phyloP scores from a whole-genome alignment of 2,329 filamentous ascomycete genomes.

The Aspergillus fijiensis region DNA sequence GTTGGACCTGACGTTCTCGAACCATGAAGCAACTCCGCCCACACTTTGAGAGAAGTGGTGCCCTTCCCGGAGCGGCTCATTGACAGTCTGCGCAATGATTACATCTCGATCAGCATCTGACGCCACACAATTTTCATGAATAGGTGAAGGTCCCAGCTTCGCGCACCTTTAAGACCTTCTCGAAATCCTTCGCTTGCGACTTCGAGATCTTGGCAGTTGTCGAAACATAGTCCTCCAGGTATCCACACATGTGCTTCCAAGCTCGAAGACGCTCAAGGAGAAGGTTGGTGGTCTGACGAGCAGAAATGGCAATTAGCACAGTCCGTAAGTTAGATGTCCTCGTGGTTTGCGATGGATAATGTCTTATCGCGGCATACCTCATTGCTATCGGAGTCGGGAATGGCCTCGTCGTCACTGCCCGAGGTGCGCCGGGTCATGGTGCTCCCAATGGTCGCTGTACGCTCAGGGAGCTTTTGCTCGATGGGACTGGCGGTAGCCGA shows the following conservation, averaged over 20 bases:
- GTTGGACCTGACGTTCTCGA: constrained; percentile 91
- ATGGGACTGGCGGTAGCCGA: constrained; percentile 30
- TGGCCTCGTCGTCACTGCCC: constrained; percentile 42
- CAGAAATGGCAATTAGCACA: neutral
- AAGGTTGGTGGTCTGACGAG: constrained; percentile 67
- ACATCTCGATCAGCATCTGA: constrained; percentile 10
- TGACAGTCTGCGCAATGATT: constrained; percentile 63
- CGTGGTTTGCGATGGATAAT: neutral
- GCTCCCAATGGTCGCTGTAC: constrained; percentile 35
- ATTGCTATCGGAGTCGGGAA: constrained; percentile 44
- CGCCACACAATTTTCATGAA: too few species aligned
- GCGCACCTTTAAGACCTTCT: constrained; percentile 80
- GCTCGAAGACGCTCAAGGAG: constrained; percentile 85
- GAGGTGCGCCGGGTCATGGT: constrained; percentile 33
- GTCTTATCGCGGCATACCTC: constrained; percentile 31
- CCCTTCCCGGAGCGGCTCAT: constrained; percentile 79
- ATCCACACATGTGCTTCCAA: constrained; percentile 91
- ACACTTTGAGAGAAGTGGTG: constrained; percentile 89
- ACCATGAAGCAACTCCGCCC: constrained; percentile 85
- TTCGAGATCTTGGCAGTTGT: constrained; percentile 85
- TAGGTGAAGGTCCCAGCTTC: constrained; percentile 9
- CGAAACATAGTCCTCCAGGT: constrained; percentile 85
- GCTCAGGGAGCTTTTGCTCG: constrained; percentile 33
- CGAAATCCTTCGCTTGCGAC: constrained; percentile 87
- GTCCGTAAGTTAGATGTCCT: neutral